Evolutionary conservation across 2,329 filamentous ascomycete species (phyloP), one percentile per base, ranked within the genome.

Genomic region (Penicillium rolfsii): DNA sequence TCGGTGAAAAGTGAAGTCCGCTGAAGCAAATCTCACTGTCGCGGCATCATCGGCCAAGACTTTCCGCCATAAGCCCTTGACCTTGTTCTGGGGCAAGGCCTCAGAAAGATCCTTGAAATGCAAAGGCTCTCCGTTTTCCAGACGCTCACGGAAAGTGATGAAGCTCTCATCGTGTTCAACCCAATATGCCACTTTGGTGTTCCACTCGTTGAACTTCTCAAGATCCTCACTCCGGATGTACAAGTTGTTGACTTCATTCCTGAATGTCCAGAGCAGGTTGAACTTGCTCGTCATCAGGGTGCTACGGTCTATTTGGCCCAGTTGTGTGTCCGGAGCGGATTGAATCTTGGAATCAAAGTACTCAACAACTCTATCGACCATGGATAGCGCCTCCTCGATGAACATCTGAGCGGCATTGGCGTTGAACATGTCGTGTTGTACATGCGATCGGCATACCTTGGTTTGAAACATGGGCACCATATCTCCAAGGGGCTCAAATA

Each of bases 361-460:
- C 5, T 57, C 40, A 16, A 48, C 33, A 19, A 70, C 41, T 19
- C 35, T 36, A 33, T 69, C 65, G 9, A 70, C 52, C 62, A 66
- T 68, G 3, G 30, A 35, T 12, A 66, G 24, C 6, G 63, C 67
- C 30, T 68, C 56, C 5, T 64, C 57, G n/a, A 58, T 56, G 24
- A 65, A 12, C 7, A 69, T 48, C 16, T 36, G 28, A 9, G 59
- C 48, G 26, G 61, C 63, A 26, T 55, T 24, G 14, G 28, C 12
- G 26, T 70, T 69, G 38, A 62, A 63, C 61, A 66, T 66, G 6
- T 64, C 61, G 19, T 65, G 24, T 8, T 70, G 64, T 5, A 62
- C 35, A 36, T 24, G 50, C 12, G 61, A 64, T 14, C 65, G 64
- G 46, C 55, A 50, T 12, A 62, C 61, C 8, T 67, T 24, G 5